Percentiles rank a stretch among this genome's conserved stretches.
These are phyloP conservation scores for Penicillium malachiteum DNA, from an alignment of 495 filamentous ascomycete genomes.

Conservation along the genomic window DNA sequence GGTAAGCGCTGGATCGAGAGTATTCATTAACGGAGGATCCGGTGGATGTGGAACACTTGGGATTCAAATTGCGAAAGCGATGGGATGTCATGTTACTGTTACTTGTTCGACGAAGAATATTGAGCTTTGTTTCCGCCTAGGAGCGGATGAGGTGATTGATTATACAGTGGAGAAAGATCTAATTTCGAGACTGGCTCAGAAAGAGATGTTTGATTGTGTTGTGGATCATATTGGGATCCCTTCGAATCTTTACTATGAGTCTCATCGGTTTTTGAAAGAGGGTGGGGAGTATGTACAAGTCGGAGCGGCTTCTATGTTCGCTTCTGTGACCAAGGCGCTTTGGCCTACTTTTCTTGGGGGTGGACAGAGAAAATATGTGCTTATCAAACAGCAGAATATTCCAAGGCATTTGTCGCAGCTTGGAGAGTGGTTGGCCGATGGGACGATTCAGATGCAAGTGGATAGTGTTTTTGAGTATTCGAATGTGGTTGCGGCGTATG, in stretches of 20 bases:
- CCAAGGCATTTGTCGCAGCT: slow-evolving; percentile 53
- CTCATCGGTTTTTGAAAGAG: slow-evolving; percentile 54
- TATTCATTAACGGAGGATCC: slow-evolving; percentile 69
- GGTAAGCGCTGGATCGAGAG: slow-evolving; percentile 50
- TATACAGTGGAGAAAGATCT: slow-evolving; percentile 57
- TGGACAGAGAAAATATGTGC: slow-evolving; percentile 54
- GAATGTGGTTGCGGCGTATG: slow-evolving; percentile 62
- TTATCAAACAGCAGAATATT: slow-evolving; percentile 40
- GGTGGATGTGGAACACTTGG: slow-evolving; percentile 61
- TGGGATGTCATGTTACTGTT: slow-evolving; percentile 60
- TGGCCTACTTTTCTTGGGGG: slow-evolving; percentile 63
- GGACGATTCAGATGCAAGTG: slow-evolving; percentile 59
- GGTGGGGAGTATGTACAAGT: slow-evolving; percentile 59
- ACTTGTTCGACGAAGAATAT: slow-evolving; percentile 60
- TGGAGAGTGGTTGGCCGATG: slow-evolving; percentile 58
- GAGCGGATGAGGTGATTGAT: slow-evolving; percentile 68
- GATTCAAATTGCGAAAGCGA: slow-evolving; percentile 64
- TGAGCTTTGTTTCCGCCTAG: slow-evolving; percentile 55
- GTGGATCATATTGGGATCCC: slow-evolving; percentile 62
- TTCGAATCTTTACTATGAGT: slow-evolving; percentile 52
- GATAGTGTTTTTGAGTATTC: slow-evolving; percentile 62
- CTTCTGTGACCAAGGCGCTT: slow-evolving; percentile 29
- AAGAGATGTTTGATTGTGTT: slow-evolving; percentile 55
- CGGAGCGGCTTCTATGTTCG: slow-evolving; percentile 36
- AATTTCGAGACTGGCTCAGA: slow-evolving; percentile 42